Percentiles rank a stretch among this genome's conserved stretches.
phyloP scores from a whole-genome alignment of 345 rosid species.

The Firmiana major region DNA sequence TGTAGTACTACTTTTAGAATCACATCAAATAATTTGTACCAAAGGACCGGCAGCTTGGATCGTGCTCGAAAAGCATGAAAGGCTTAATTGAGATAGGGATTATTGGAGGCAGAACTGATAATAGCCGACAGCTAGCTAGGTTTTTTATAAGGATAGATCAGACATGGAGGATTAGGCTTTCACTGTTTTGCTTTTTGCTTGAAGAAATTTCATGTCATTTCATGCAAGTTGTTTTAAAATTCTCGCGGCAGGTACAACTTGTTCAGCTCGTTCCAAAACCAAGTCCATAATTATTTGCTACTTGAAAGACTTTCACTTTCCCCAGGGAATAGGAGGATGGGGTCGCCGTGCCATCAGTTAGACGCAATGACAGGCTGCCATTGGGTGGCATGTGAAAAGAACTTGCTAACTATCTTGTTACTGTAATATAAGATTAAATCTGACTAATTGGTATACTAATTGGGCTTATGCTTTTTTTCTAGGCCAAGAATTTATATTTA shows the following conservation, averaged over 20 bases:
- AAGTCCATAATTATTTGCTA: neutral
- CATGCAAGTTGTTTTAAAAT: conserved; percentile 20
- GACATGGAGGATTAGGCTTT: neutral
- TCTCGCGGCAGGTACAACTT: neutral
- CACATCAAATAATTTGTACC: neutral
- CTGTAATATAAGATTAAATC: too few species aligned
- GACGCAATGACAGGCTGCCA: conserved; percentile 7
- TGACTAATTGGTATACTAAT: too few species aligned
- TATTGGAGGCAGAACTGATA: neutral
- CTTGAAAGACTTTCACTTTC: neutral
- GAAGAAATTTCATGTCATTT: conserved; percentile 2
- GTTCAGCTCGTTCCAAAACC: neutral
- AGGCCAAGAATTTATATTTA: too few species aligned
- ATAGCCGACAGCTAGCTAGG: neutral
- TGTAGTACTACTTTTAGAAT: neutral
- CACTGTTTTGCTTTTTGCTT: neutral
- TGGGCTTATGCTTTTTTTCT: too few species aligned
- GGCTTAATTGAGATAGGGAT: neutral
- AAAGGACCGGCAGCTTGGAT: neutral
- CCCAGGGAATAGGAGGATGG: neutral
- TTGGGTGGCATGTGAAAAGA: neutral
- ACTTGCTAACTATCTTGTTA: too few species aligned
- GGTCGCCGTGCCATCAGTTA: neutral
- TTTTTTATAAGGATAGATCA: neutral
- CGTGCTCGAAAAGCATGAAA: neutral